phyloP scores from a whole-genome alignment of 2,329 filamentous ascomycete genomes.

The Penicillium sp. region DNA sequence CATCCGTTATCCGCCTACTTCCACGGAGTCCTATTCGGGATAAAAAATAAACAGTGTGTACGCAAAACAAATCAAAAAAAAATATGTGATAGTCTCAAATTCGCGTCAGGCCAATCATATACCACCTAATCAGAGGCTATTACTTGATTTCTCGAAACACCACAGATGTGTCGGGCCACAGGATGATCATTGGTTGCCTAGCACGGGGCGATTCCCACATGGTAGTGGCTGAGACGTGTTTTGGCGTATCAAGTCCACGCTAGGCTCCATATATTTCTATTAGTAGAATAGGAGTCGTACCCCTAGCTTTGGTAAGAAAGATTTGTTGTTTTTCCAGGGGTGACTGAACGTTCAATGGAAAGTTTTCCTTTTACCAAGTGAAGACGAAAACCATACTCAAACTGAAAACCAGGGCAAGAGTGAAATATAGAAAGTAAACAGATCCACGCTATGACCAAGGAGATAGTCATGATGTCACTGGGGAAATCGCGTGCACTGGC shows the following conservation, averaged over 20 bases:
- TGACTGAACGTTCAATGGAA: background rate
- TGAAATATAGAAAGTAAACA: slow-evolving; percentile 1
- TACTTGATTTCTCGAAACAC: background rate
- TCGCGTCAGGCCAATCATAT: background rate
- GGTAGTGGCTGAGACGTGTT: slow-evolving; percentile 27
- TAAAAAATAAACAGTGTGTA: background rate
- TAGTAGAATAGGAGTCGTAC: slow-evolving; percentile 21
- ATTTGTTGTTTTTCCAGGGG: background rate
- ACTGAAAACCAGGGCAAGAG: background rate
- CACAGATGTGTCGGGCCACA: background rate
- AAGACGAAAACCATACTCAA: background rate
- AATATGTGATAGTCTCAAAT: slow-evolving; percentile 1
- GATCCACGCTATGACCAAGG: slow-evolving; percentile 19
- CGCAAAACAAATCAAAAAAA: background rate
- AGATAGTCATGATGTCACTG: slow-evolving; percentile 23
- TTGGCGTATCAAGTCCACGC: slow-evolving; percentile 23
- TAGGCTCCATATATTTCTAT: slow-evolving; percentile 26
- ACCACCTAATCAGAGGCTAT: background rate
- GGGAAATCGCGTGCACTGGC: slow-evolving; percentile 26
- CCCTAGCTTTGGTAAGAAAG: slow-evolving; percentile 3
- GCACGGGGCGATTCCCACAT: slow-evolving; percentile 20
- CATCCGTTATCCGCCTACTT: background rate
- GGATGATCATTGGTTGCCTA: background rate
- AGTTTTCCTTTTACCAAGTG: background rate
- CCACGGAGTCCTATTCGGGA: background rate